phyloP scores from a whole-genome alignment of 1,284 basidiomycete genomes.

The Fomitopsis pinicola region DNA sequence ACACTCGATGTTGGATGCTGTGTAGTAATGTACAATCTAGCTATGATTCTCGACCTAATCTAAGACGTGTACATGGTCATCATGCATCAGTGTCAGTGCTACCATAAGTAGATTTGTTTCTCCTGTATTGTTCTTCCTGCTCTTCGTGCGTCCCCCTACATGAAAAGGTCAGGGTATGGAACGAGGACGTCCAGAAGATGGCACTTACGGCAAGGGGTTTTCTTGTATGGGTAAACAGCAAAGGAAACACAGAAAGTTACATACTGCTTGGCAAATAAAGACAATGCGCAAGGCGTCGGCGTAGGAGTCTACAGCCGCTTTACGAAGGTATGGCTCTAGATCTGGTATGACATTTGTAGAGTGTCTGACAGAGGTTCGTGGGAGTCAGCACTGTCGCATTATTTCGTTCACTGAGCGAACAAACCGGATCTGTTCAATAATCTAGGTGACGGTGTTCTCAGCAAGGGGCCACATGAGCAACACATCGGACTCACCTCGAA shows the following conservation, averaged over 20 bases:
- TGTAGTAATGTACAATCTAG: constrained; percentile 1
- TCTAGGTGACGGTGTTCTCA: constrained; percentile 33
- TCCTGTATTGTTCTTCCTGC: constrained; percentile 51
- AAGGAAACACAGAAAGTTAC: constrained; percentile 60
- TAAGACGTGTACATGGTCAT: constrained; percentile 2
- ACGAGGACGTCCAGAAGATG: not conserved
- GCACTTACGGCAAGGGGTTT: constrained; percentile 62
- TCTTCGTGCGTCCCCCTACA: constrained; percentile 58
- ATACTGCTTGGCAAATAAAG: constrained; percentile 74
- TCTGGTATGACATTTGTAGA: constrained; percentile 76
- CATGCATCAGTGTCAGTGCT: constrained; percentile 15
- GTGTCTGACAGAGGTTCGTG: constrained; percentile 46
- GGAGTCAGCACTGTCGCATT: not conserved
- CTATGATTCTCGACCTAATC: not conserved
- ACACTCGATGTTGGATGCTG: not conserved
- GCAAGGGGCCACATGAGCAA: not conserved
- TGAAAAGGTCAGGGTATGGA: constrained; percentile 6
- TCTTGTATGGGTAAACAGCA: constrained; percentile 74
- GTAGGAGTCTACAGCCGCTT: constrained; percentile 81
- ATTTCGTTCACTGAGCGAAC: constrained; percentile 6
- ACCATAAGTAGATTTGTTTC: constrained; percentile 24
- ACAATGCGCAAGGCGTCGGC: constrained; percentile 79
- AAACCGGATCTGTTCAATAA: constrained; percentile 69
- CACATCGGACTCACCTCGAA: constrained; percentile 45
- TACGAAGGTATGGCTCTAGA: constrained; percentile 56